A percentile compares a stretch with the other conserved stretches of the same genome.
These are phyloP conservation scores for Papiliotrema flavescens DNA, from an alignment of 1,284 basidiomycete species.

Conservation along the genomic window DNA sequence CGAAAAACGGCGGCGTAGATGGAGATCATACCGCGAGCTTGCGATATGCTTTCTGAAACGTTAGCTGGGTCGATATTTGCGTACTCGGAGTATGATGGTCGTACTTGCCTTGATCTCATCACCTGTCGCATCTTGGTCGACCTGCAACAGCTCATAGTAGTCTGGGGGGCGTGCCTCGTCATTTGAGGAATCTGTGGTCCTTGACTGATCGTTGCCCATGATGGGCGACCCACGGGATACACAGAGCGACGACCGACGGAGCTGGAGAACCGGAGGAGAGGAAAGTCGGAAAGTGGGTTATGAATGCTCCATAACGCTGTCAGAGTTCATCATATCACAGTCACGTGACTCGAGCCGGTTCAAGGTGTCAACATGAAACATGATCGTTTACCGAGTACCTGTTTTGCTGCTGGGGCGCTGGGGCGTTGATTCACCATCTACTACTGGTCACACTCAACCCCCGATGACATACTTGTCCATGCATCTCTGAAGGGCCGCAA, in stretches of 20 bases:
- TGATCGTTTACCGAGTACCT: no score
- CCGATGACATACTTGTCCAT: no score
- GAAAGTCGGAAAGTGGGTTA: background rate
- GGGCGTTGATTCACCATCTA: no score
- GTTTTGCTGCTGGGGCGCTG: no score
- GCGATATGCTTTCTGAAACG: constrained; percentile 68
- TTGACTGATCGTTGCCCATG: constrained; percentile 47
- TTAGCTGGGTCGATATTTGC: background rate
- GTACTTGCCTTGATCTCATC: constrained; percentile 78
- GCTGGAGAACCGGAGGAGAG: background rate
- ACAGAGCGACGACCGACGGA: no score
- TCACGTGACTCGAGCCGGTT: no score
- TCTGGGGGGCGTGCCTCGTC: constrained; percentile 50
- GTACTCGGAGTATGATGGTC: background rate
- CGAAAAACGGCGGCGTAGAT: background rate
- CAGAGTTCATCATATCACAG: no score
- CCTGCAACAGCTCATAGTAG: constrained; percentile 75
- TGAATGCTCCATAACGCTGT: background rate
- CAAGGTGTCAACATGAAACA: no score
- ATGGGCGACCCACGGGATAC: no score
- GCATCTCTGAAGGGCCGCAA: no score
- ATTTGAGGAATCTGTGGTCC: constrained; percentile 6
- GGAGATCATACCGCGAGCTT: constrained; percentile 58
- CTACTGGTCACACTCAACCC: no score
- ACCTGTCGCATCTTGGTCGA: constrained; percentile 72